phyloP scores from a whole-genome alignment of 2,329 filamentous ascomycete genomes.

The Clarireedia hainanense region DNA sequence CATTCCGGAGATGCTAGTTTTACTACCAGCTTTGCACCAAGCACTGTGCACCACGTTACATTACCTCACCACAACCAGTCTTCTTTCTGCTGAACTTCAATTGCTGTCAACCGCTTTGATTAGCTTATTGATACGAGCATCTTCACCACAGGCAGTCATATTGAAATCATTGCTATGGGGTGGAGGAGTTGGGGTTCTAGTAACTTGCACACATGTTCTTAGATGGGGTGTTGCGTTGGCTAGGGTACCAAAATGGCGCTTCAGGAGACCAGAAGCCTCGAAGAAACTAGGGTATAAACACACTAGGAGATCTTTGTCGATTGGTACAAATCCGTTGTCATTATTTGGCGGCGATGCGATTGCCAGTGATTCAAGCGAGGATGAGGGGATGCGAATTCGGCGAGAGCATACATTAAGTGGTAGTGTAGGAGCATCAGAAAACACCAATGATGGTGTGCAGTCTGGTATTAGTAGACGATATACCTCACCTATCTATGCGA shows the following conservation, averaged over 20 bases:
- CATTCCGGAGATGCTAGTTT: conserved; percentile 31
- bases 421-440: too few species aligned
- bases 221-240: conserved; percentile 80
- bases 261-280: conserved; percentile 46
- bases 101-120: conserved; percentile 76
- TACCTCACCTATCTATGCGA: conserved; percentile 41
- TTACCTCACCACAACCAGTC: conserved; percentile 79
- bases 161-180: conserved; percentile 80
- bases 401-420: not conserved
- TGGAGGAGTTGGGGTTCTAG: conserved; percentile 68
- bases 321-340: conserved; percentile 13
- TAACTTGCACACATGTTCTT: conserved; percentile 66
- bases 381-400: conserved; percentile 9
- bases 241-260: conserved; percentile 85
- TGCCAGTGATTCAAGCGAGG: conserved; percentile 20
- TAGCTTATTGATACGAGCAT: conserved; percentile 69
- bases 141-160: conserved; percentile 76
- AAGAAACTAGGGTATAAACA: not conserved
- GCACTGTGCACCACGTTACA: conserved; percentile 65
- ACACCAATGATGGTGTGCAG: not conserved
- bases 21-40: conserved; percentile 79
- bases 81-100: conserved; percentile 80
- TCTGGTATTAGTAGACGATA: conserved; percentile 33
- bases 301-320: conserved; percentile 8
- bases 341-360: conserved; percentile 14